These are phyloP conservation scores for Stemphylium vesicarium DNA, from an alignment of 2,329 filamentous ascomycete genomes.

Conservation along the genomic window DNA sequence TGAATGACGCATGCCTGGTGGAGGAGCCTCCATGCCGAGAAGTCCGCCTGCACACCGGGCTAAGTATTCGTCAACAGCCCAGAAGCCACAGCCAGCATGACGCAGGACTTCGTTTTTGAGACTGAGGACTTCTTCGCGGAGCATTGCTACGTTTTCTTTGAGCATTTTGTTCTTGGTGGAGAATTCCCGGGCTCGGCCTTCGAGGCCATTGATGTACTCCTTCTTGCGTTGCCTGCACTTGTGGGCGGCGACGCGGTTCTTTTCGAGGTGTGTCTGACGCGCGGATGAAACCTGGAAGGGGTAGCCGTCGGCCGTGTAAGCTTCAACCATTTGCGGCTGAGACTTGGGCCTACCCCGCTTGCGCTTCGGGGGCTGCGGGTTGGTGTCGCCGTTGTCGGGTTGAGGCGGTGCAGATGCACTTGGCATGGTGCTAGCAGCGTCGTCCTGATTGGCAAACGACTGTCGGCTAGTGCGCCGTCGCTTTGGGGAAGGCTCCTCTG, in stretches of 20 bases:
- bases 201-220: conserved; percentile 60
- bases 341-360: conserved; percentile 47
- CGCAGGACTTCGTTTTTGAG: conserved; percentile 48
- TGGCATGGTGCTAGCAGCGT: neutral
- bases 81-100: conserved; percentile 47
- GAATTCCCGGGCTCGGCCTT: conserved; percentile 53
- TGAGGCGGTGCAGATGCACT: conserved; percentile 14
- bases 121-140: conserved; percentile 45
- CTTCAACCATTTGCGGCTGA: conserved; percentile 40
- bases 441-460: conserved; percentile 16
- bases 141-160: conserved; percentile 41
- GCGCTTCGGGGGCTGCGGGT: conserved; percentile 42
- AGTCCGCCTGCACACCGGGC: conserved; percentile 45
- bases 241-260: conserved; percentile 74
- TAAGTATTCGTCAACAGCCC: conserved; percentile 48
- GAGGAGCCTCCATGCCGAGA: conserved; percentile 34
- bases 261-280: conserved; percentile 60
- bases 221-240: conserved; percentile 77
- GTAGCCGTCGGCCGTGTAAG: conserved; percentile 41
- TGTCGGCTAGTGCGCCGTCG: conserved; percentile 36
- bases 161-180: conserved; percentile 45
- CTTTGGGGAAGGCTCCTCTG: conserved; percentile 27
- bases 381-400: conserved; percentile 17
- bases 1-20: conserved; percentile 1
- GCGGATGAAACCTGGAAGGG: conserved; percentile 44